Conservation (phyloP, 2,329 filamentous ascomycete genomes). For the Trichoderma guizhouense region DNA sequence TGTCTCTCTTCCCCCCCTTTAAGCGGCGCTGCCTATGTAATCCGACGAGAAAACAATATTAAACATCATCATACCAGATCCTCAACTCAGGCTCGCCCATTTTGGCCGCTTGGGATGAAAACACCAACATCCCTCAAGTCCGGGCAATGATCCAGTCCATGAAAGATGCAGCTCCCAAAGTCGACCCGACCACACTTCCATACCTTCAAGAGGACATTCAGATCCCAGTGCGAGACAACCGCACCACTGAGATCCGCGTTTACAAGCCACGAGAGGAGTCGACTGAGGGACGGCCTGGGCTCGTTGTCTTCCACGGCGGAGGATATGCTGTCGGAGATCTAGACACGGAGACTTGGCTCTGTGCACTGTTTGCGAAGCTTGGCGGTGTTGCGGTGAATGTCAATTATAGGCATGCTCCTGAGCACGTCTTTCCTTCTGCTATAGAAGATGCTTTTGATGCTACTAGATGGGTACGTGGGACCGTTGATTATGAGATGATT, state of each 20-base stretch:
- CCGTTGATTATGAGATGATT: neutral
- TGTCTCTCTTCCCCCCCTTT: too few species aligned
- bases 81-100: slow-evolving; percentile 21
- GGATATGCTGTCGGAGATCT: slow-evolving; percentile 29
- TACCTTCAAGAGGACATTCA: slow-evolving; percentile 25
- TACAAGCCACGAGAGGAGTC: slow-evolving; percentile 23
- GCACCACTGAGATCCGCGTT: slow-evolving; percentile 23
- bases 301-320: slow-evolving; percentile 29
- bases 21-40: neutral
- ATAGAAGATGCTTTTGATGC: slow-evolving; percentile 30
- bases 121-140: slow-evolving; percentile 24
- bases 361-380: slow-evolving; percentile 26
- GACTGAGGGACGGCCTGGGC: slow-evolving; percentile 20
- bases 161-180: slow-evolving; percentile 11
- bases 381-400: slow-evolving; percentile 26
- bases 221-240: slow-evolving; percentile 25
- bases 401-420: slow-evolving; percentile 29
- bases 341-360: slow-evolving; percentile 26
- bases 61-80: neutral
- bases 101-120: slow-evolving; percentile 22
- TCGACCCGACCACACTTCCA: slow-evolving; percentile 20
- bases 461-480: slow-evolving; percentile 25
- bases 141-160: slow-evolving; percentile 23
- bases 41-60: neutral
- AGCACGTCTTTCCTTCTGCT: slow-evolving; percentile 29